Evolutionary conservation across 2,329 filamentous ascomycete genomes (phyloP), one percentile per base, ranked within the genome.

Genomic region (Xylaria sp.): DNA sequence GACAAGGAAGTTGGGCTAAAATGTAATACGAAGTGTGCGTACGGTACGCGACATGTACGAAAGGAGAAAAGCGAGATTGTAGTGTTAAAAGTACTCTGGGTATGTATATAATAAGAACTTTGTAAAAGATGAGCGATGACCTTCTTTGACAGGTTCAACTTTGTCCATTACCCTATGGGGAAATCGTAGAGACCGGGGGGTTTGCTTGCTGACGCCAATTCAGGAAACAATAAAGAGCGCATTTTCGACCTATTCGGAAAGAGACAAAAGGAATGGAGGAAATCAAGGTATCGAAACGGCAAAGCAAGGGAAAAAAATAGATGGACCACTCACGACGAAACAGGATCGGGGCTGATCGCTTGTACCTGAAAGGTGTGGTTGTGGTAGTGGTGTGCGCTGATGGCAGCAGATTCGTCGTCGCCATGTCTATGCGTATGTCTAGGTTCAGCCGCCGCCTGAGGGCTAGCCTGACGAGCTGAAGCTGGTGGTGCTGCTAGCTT

Each of bases 291-390:
- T 18, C 18, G 18, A 13, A 46, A 46, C 41, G 18, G 15, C 15
- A n/a, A 46, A 39, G 9, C 37, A 2, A 32, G 46, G 52, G 58
- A 60, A 64, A 54, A 51, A 62, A 13, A 64, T 65, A 63, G 46
- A 64, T 56, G 66, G 67, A 46, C 57, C 52, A 76, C 74, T 73
- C 70, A 76, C 74, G 69, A 65, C 62, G 69, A 57, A 69, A 66
- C 74, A 69, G 70, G 64, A 68, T 70, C 70, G 68, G 72, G 54
- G 63, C 67, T 62, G 59, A 66, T 10, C 23, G 63, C n/a, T n/a
- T 59, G 59, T 25, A 46, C 54, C 59, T 63, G 63, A 55, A 34
- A 58, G 20, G 51, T 13, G 46, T 66, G 63, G 34, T 37, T 37
- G 34, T 37, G 34, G 34, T 37, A 8, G 34, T 37, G 7, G 58